Evolutionary conservation across 2,329 filamentous ascomycete species (phyloP), one percentile per base, ranked within the genome.

Genomic region (Alternaria sp.): DNA sequence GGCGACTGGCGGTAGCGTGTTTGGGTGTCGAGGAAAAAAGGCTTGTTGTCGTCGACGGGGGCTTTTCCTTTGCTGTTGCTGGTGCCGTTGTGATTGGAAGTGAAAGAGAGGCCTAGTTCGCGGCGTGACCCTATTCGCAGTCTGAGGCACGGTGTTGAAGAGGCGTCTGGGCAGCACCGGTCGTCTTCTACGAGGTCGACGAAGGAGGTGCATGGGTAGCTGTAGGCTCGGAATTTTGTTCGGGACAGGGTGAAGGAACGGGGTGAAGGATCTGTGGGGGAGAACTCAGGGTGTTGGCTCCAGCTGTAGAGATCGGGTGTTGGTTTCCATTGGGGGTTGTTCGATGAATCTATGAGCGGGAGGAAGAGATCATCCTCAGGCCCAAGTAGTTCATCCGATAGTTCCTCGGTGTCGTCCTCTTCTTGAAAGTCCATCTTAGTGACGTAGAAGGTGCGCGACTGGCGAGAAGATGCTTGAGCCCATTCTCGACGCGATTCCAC

Each of bases 401-500:
- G n/a, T 5, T 64, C 64, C 8, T 46, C 43, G 32, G 40, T 54
- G 4, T 57, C 28, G 23, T 47, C 12, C 15, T 57, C 19, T 15
- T 64, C 36, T 61, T 10, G 3, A 65, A 87, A 88, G 2, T 71
- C 61, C n/a, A 90, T 80, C 15, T 83, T 77, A 12, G 84, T 86
- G 11, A 82, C 87, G 75, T 93, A 93, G 71, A 89, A 92, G 0
- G 87, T 91, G 25, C 91, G 85, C 44, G 85, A 83, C 61, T 88
- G 88, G 23, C 84, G 85, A 60, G 88, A 89, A 21, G 28, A 71
- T 3, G 84, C 85, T 51, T 83, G 73, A 10, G 80, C 82, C 88
- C 89, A 93, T 75, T 93, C 91, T 26, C 88, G 89, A 13, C 91
- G 85, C 28, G 86, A 86, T 76, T 94, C 91, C 1, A 92, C 78